Evolutionary conservation across 148 eudicot species (phyloP).

Genomic region (Chenopodium berlandieri): DNA sequence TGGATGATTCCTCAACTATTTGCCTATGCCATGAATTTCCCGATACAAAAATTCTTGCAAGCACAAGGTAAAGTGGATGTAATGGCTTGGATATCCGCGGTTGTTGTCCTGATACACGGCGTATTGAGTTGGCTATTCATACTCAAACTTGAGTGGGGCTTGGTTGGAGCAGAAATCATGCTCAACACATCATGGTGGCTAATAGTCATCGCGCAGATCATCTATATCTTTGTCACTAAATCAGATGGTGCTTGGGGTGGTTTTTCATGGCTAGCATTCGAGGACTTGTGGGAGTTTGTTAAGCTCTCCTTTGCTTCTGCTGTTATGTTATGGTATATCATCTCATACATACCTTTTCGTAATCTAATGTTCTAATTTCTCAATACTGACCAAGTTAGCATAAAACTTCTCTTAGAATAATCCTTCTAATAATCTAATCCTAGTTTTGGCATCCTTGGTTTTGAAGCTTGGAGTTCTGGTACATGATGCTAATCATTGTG

Average conservation of each 20-base stretch:
- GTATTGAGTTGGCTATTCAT: conserved; percentile 63
- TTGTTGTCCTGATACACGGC: conserved; percentile 46
- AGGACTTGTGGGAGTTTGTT: conserved; percentile 54
- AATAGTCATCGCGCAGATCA: conserved; percentile 41
- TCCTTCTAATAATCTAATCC: too few species aligned
- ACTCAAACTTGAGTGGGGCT: conserved; percentile 56
- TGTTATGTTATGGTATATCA: conserved; percentile 55
- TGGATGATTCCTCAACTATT: conserved; percentile 73
- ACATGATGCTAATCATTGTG: conserved; percentile 54
- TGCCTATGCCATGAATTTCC: conserved; percentile 64
- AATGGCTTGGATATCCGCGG: conserved; percentile 48
- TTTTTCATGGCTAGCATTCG: conserved; percentile 60
- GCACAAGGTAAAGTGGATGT: conserved; percentile 65
- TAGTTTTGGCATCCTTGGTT: background rate
- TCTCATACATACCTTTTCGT: background rate
- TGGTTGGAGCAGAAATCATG: conserved; percentile 60
- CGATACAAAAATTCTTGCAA: conserved; percentile 74
- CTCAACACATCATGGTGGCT: conserved; percentile 74
- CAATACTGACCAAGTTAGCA: background rate
- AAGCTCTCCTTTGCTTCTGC: conserved; percentile 81
- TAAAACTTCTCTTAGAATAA: too few species aligned
- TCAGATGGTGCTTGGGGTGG: conserved; percentile 77
- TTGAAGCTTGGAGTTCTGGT: conserved; percentile 75
- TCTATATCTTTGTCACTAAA: conserved; percentile 50
- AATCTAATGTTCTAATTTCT: background rate